phyloP scores from a whole-genome alignment of 352 stramenopile genomes.

The Pythium phragmiticola region DNA sequence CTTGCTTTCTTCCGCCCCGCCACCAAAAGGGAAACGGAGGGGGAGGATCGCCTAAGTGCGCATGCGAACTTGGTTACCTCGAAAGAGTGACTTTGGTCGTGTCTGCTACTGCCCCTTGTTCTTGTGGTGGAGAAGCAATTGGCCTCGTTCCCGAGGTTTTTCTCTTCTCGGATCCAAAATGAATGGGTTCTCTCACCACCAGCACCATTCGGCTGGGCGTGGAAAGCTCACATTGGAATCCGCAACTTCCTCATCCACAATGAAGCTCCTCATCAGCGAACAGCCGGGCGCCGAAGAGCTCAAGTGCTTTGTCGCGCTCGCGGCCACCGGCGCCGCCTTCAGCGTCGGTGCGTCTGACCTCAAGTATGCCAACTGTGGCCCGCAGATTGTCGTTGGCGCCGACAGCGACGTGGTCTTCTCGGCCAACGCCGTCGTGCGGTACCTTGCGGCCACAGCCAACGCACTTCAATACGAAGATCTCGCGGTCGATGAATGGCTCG shows the following conservation, averaged over 20 bases:
- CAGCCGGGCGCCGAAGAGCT: slow-evolving; percentile 65
- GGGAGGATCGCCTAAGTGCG: slow-evolving; percentile 20
- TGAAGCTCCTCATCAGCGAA: slow-evolving; percentile 72
- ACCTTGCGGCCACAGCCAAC: slow-evolving; percentile 41
- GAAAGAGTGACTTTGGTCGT: slow-evolving; percentile 1
- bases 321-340: slow-evolving; percentile 45
- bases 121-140: slow-evolving; percentile 27
- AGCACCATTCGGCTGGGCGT: neutral
- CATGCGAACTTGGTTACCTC: slow-evolving; percentile 19
- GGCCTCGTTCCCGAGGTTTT: slow-evolving; percentile 26
- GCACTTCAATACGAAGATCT: slow-evolving; percentile 69
- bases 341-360: slow-evolving; percentile 50
- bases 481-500: slow-evolving; percentile 79
- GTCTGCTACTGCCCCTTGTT: neutral
- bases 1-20: neutral
- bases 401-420: slow-evolving; percentile 63
- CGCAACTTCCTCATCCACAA: slow-evolving; percentile 14
- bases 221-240: neutral
- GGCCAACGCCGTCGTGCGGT: slow-evolving; percentile 77
- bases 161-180: slow-evolving; percentile 8
- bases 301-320: slow-evolving; percentile 79
- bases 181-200: slow-evolving; percentile 10
- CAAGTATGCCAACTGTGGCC: slow-evolving; percentile 56
- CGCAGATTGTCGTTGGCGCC: slow-evolving; percentile 46
- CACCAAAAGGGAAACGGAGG: neutral